Conservation (phyloP, 768 basidiomycete species). For the Cystobasidium onofrii region DNA sequence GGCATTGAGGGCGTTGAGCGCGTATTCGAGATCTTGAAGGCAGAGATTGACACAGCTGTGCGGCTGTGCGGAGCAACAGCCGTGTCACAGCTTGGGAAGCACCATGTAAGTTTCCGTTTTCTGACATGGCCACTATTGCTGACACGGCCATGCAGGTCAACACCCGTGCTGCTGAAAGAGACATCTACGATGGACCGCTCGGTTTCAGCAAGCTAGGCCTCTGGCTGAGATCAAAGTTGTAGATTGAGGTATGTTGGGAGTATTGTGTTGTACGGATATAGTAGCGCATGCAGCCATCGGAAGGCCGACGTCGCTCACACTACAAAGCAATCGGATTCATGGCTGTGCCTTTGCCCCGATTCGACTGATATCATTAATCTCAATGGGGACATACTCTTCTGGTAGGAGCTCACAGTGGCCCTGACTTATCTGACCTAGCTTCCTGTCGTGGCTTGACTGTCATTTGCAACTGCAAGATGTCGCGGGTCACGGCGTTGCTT, state of each 20-base stretch:
- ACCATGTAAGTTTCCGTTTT: background rate
- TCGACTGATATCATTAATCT: too few relatives aligned
- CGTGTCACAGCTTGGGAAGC: background rate
- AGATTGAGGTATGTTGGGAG: background rate
- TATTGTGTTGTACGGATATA: too few relatives aligned
- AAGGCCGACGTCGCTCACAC: too few relatives aligned
- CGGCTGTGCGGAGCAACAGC: background rate
- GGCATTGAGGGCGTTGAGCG: slow-evolving; percentile 15
- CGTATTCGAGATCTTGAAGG: slow-evolving; percentile 27
- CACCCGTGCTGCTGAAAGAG: slow-evolving; percentile 4
- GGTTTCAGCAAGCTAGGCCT: background rate
- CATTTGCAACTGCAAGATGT: background rate
- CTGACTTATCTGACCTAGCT: too few relatives aligned
- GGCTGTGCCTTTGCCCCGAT: too few relatives aligned
- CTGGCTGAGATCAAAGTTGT: slow-evolving; percentile 3
- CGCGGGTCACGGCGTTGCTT: background rate
- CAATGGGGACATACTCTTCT: too few relatives aligned
- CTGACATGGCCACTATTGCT: background rate
- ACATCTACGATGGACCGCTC: slow-evolving; percentile 7
- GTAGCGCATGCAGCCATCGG: too few relatives aligned
- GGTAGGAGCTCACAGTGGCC: too few relatives aligned
- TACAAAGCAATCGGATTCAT: too few relatives aligned
- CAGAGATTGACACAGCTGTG: slow-evolving; percentile 22
- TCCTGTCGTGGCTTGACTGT: background rate
- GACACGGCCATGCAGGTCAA: background rate